Evolutionary conservation across 192 early-diverging fungal species (phyloP).

Genomic region (Glomus cerebriforme): DNA sequence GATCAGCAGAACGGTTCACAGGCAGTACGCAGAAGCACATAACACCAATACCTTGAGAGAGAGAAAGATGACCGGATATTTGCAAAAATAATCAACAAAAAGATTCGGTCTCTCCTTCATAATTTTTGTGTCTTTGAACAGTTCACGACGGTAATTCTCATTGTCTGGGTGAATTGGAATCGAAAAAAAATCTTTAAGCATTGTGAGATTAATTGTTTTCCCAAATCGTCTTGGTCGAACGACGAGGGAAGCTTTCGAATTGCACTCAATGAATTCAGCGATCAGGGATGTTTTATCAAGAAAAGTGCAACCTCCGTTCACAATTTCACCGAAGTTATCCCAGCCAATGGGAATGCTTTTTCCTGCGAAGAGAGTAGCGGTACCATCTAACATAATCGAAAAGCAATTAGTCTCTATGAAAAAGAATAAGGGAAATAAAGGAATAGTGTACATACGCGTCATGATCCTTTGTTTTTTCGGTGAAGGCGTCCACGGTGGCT

Average conservation of each 20-base stretch:
- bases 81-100: conserved; percentile 24
- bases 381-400: conserved; percentile 19
- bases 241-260: not conserved
- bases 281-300: conserved; percentile 20
- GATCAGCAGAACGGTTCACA: conserved; percentile 4
- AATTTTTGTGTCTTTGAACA: conserved; percentile 30
- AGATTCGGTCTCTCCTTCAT: conserved; percentile 20
- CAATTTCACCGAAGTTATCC: conserved; percentile 18
- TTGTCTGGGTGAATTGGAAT: conserved; percentile 10
- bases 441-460: too few relatives aligned
- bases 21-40: not conserved
- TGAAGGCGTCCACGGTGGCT: not conserved
- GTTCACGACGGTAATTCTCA: conserved; percentile 8
- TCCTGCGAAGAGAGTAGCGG: conserved; percentile 19
- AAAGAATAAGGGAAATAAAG: conserved; percentile 6
- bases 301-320: conserved; percentile 20
- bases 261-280: conserved; percentile 25
- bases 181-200: conserved; percentile 19
- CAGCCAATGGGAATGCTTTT: conserved; percentile 4
- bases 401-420: too few relatives aligned
- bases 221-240: too few relatives aligned
- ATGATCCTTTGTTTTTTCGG: too few relatives aligned
- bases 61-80: too few relatives aligned
- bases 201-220: conserved; percentile 29
- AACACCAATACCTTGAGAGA: conserved; percentile 27